Base-by-base conservation (phyloP, 2,329 filamentous ascomycete species). In the Xylariaceae sp. region DNA sequence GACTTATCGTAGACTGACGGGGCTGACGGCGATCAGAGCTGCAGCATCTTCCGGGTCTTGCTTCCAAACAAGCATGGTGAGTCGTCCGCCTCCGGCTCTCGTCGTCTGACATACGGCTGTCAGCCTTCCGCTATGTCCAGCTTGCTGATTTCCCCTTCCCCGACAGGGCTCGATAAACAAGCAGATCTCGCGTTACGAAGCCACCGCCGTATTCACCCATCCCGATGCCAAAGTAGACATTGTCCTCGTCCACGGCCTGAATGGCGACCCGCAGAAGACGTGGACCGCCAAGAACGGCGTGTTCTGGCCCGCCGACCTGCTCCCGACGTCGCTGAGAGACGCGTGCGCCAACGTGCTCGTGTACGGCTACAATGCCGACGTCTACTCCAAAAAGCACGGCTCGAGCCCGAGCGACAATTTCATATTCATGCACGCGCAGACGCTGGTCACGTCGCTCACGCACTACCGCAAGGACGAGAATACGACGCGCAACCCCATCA, bases 351-450 rank as follows among this genome's bases (percentile, higher is more conserved):
- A 83, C 32, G 63, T 87, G 14, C 58, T 86, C 34, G 78, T 80
- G 1, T 86, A 85, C 50, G 82, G 82, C 16, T 87, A 86, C 53
- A 83, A 87, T 52, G 80, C 81, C 16, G 78, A 83, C 37, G 68
- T 75, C 16, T 70, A 68, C 45, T 65, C 65, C 4, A 61, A 61
- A 29, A 58, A 57, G 31, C 62, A 66, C 40, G 58, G 64, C 44
- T 68, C 70, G 34, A 71, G 65, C 13, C 72, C 75, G 3, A 80
- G 75, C 48, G 72, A 81, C 44, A 79, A 79, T 57, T 76, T 72
- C 46, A 75, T 86, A 46, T 72, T 78, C 39, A 73, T 83, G 49
- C 81, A 86, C 57, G 80, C 81, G 1, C 79, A 85, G 58, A 81
- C 73, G 9, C 63, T 87, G 19, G 68, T 83, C 5, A 70, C 70